Conservation (phyloP, 441 rosid species). For the Dalechampia spathulata region DNA sequence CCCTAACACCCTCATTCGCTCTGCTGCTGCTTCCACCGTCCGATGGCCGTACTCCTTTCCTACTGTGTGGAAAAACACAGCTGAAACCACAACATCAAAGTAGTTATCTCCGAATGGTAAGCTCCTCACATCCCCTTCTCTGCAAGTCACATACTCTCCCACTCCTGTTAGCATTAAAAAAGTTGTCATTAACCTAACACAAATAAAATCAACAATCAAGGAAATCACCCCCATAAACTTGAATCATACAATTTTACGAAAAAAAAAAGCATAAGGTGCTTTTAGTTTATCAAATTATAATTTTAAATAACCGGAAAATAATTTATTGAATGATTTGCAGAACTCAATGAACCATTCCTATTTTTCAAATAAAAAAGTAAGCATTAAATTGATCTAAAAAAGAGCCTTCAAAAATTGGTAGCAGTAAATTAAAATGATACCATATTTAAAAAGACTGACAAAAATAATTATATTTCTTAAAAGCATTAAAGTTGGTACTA, state of each 20-base stretch:
- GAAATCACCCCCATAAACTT: no score
- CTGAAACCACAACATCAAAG: constrained; percentile 94
- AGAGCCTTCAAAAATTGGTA: no score
- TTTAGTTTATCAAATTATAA: no score
- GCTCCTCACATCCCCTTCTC: constrained; percentile 84
- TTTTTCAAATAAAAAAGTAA: no score
- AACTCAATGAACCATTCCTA: no score
- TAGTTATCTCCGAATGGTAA: constrained; percentile 82
- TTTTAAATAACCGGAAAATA: no score
- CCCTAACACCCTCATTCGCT: constrained; percentile 72
- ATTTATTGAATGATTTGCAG: no score
- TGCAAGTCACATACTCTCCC: constrained; percentile 88
- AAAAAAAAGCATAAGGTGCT: no score
- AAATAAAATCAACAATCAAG: no score
- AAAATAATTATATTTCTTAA: neutral
- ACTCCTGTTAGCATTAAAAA: constrained; percentile 39
- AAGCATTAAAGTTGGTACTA: neutral
- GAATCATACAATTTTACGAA: no score
- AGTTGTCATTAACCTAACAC: no score
- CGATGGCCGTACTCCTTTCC: constrained; percentile 86
- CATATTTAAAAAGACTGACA: neutral
- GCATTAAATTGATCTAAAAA: no score
- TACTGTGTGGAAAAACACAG: constrained; percentile 75
- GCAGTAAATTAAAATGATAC: neutral
- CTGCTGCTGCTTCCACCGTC: constrained; percentile 93